Base-by-base conservation (phyloP, 371 early-diverging fungal species). In the Saksenaea oblongispora region DNA sequence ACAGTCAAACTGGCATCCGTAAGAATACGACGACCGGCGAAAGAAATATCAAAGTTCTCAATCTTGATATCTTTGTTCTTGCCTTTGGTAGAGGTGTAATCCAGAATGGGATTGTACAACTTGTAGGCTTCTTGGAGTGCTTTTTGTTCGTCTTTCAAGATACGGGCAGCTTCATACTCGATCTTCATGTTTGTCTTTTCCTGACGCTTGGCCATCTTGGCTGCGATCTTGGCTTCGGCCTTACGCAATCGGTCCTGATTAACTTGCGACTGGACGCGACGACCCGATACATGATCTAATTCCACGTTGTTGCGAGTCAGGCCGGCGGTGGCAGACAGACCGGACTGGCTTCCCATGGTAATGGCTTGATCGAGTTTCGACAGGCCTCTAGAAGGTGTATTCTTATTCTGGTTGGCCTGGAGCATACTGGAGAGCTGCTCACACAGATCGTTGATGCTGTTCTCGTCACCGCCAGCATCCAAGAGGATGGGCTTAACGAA, bases 1-100 rank as follows among this genome's bases (percentile, higher is more conserved):
- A 99, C 71, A 5, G 87, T 90, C 37, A 99, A 70, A 64, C 76
- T 87, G 60, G 97, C 89, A 73, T 93, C 91, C 42, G 89, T 92
- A 27, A 99, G 83, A 64, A 99, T 97, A 71, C 91, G 91, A 76
- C 94, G 93, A 39, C 98, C 97, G 53, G 93, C 94, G 86, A 93
- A 95, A 26, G 93, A 91, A 56, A 98, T 94, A 73, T 98, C 98
- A 79, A 98, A 97, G 83, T 94, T 93, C 56, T 95, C 95, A 58
- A 97, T 68, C 80, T 93, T 93, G 79, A 98, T 87, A 69, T 98
- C 99, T 84, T 97, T 97, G 74, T 88, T 84, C 76, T 91, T 90
- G 67, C 92, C 91, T 72, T 87, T 87, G 36, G 91, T 91, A 2
- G 89, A 80, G 4, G 94, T 92, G 76, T 93, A 93, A 80, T 93